Conservation (phyloP, 352 stramenopile species). For the Pythium vanterpoolii region DNA sequence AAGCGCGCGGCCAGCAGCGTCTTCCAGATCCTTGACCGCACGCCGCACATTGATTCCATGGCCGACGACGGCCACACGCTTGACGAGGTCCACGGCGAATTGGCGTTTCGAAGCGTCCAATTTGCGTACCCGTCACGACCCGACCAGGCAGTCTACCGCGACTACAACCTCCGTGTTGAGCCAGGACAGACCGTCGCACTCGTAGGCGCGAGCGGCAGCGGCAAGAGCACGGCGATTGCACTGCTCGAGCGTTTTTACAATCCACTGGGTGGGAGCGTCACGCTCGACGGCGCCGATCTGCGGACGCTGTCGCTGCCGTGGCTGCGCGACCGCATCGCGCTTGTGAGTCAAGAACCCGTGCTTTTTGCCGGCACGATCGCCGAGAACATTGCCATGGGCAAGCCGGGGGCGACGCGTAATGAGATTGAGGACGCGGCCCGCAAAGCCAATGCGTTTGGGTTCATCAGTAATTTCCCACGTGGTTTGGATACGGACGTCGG, state of each 20-base stretch:
- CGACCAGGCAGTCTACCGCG: slow-evolving; percentile 54
- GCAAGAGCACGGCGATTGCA: slow-evolving; percentile 73
- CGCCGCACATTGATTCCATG: slow-evolving; percentile 30
- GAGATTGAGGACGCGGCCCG: slow-evolving; percentile 73
- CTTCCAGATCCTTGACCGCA: slow-evolving; percentile 51
- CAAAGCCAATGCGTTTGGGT: slow-evolving; percentile 83
- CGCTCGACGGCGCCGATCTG: slow-evolving; percentile 57
- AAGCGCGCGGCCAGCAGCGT: slow-evolving; percentile 28
- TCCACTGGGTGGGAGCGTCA: slow-evolving; percentile 31
- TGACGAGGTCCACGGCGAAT: slow-evolving; percentile 16
- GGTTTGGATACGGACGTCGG: slow-evolving; percentile 60
- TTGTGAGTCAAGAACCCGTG: slow-evolving; percentile 71
- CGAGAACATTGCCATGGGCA: slow-evolving; percentile 52
- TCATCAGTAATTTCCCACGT: slow-evolving; percentile 72
- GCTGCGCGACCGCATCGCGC: slow-evolving; percentile 33
- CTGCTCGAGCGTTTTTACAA: slow-evolving; percentile 78
- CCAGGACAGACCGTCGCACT: slow-evolving; percentile 75
- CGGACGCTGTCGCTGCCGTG: slow-evolving; percentile 36
- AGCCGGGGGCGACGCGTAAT: slow-evolving; percentile 34
- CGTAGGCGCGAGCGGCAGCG: slow-evolving; percentile 72
- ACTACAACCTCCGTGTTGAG: slow-evolving; percentile 55
- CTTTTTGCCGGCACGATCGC: slow-evolving; percentile 38
- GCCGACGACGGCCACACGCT: slow-evolving; percentile 9
- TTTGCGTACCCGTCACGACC: slow-evolving; percentile 62
- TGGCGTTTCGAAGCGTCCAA: slow-evolving; percentile 40